A percentile compares a stretch with the other conserved stretches of the same genome.
phyloP scores from a whole-genome alignment of 257 asterid species.

The Solanum tarapatanum region DNA sequence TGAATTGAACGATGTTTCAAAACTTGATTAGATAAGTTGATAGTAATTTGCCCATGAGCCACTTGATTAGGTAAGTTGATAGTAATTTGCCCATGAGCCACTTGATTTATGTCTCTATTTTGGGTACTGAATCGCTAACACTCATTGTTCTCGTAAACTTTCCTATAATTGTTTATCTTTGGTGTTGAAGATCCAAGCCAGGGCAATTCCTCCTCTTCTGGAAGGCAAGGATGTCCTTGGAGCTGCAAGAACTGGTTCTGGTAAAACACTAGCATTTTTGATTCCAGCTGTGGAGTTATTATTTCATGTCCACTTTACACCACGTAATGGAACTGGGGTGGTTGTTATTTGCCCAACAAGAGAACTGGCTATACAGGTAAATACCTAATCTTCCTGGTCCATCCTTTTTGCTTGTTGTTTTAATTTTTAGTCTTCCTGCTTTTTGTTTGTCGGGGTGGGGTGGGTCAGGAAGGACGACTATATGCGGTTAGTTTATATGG shows the following conservation, averaged over 20 bases:
- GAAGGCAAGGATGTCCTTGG: constrained; percentile 92
- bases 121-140: background rate
- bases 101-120: background rate
- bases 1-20: background rate
- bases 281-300: constrained; percentile 84
- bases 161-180: background rate
- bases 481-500: background rate
- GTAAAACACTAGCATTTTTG: constrained; percentile 90
- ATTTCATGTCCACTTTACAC: constrained; percentile 33
- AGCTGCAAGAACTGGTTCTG: constrained; percentile 98
- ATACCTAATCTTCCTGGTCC: background rate
- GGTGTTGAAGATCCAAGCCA: constrained; percentile 73
- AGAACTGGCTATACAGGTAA: constrained; percentile 93
- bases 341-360: constrained; percentile 91
- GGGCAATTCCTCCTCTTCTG: constrained; percentile 72
- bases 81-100: background rate
- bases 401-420: background rate
- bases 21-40: background rate
- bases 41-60: background rate
- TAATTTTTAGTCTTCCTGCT: background rate
- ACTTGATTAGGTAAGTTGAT: background rate
- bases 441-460: background rate
- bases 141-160: background rate
- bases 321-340: constrained; percentile 90
- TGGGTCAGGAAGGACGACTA: background rate